These are phyloP conservation scores for Caryopteris hybrid DNA, from an alignment of 305 asterid species.

Conservation along the genomic window DNA sequence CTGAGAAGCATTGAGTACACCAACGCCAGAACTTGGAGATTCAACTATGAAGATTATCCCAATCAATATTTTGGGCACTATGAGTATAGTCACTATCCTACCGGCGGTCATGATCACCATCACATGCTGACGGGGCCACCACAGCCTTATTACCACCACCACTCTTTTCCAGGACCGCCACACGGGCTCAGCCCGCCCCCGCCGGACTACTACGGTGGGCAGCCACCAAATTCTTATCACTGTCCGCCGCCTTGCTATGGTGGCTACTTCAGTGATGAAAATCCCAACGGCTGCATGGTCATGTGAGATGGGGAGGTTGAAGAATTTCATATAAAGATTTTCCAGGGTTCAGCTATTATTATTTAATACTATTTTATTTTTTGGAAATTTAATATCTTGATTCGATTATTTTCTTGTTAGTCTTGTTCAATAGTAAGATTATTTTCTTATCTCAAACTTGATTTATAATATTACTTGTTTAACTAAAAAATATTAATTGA, in stretches of 20 bases:
- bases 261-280: constrained; percentile 35
- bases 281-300: constrained; percentile 32
- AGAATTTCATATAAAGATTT: not conserved
- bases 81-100: constrained; percentile 9
- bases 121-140: not conserved
- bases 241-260: constrained; percentile 15
- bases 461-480: too few relatives aligned
- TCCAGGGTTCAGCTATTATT: too few relatives aligned
- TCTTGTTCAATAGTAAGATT: too few relatives aligned
- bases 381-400: too few relatives aligned
- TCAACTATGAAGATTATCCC: constrained; percentile 16
- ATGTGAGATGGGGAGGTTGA: constrained; percentile 10
- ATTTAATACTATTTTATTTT: not conserved
- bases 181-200: constrained; percentile 12
- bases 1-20: constrained; percentile 25
- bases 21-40: constrained; percentile 18
- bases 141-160: not conserved
- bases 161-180: constrained; percentile 12
- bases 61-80: constrained; percentile 7
- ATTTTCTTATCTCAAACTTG: too few relatives aligned
- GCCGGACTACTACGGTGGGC: constrained; percentile 2
- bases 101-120: not conserved
- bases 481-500: too few relatives aligned
- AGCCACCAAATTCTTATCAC: not conserved
- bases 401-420: too few relatives aligned